Evolutionary conservation across 164 flowering plant species (phyloP).

Genomic region (Vitis rupestris): DNA sequence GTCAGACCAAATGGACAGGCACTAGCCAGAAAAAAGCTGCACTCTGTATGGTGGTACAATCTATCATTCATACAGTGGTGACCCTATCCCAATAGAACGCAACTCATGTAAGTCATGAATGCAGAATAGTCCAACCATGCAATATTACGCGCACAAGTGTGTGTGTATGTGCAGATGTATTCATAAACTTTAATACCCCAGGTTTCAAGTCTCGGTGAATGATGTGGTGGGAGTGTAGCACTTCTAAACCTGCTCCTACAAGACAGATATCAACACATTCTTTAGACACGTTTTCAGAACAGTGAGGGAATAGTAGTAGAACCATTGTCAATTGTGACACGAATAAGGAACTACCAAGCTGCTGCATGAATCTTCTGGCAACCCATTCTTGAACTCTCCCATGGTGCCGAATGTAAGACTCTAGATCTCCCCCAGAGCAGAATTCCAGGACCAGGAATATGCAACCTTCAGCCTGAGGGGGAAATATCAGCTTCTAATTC

Average conservation of each 20-base stretch:
- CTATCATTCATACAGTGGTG: background rate
- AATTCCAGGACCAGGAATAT: constrained; percentile 62
- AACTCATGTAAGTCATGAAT: too few species aligned
- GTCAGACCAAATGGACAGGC: background rate
- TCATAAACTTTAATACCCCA: constrained; percentile 37
- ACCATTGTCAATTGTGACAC: background rate
- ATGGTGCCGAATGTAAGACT: constrained; percentile 47
- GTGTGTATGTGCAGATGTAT: too few species aligned
- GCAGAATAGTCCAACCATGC: too few species aligned
- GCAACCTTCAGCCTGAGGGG: constrained; percentile 40
- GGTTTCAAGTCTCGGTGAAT: constrained; percentile 75
- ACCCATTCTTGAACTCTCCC: constrained; percentile 55
- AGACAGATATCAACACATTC: background rate
- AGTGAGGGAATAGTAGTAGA: background rate
- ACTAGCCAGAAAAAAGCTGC: constrained; percentile 1
- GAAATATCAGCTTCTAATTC: constrained; percentile 6
- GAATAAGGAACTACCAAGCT: constrained; percentile 48
- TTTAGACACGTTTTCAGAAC: background rate
- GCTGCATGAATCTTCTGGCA: constrained; percentile 56
- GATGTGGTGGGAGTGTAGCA: constrained; percentile 48
- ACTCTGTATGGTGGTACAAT: background rate
- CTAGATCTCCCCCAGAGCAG: constrained; percentile 63
- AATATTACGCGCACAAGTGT: too few species aligned
- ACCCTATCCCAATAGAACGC: background rate
- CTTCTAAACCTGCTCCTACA: constrained; percentile 61